A percentile compares a stretch with the other conserved stretches of the same genome.
These are phyloP conservation scores for Pestalotiopsis sp. DNA, from an alignment of 2,329 filamentous ascomycete genomes.

Conservation along the genomic window DNA sequence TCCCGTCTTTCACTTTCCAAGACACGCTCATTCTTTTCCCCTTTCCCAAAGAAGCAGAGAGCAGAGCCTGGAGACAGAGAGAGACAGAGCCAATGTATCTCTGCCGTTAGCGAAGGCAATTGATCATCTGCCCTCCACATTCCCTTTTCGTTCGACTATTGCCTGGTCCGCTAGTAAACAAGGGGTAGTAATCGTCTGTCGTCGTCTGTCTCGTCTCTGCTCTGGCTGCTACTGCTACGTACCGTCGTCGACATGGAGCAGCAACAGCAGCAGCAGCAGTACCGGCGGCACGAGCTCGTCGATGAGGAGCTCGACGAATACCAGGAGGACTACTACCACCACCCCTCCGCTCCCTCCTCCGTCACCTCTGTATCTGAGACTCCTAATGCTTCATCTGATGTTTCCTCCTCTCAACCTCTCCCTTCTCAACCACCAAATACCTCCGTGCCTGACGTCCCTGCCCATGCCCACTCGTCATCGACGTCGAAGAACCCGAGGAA, in stretches of 20 bases:
- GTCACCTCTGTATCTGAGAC: slow-evolving; percentile 36
- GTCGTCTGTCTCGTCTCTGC: slow-evolving; percentile 8
- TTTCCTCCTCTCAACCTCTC: slow-evolving; percentile 25
- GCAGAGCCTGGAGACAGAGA: neutral
- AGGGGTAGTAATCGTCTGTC: slow-evolving; percentile 2
- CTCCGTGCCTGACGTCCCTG: slow-evolving; percentile 32
- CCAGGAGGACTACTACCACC: neutral
- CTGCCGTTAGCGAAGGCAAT: slow-evolving; percentile 13
- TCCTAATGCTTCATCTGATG: slow-evolving; percentile 41
- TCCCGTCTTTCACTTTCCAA: slow-evolving; percentile 9
- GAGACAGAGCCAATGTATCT: slow-evolving; percentile 5
- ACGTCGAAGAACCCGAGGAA: slow-evolving; percentile 33
- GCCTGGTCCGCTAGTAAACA: slow-evolving; percentile 5
- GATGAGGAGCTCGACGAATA: neutral
- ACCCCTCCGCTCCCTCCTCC: slow-evolving; percentile 6
- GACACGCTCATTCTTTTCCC: slow-evolving; percentile 6
- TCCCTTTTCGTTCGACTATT: slow-evolving; percentile 12
- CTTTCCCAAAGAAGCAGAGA: neutral
- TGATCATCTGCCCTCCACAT: slow-evolving; percentile 16
- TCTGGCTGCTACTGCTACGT: neutral
- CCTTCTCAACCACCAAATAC: slow-evolving; percentile 21
- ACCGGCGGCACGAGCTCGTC: neutral
- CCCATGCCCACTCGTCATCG: slow-evolving; percentile 20
- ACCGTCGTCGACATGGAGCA: slow-evolving; percentile 14
- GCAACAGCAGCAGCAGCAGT: slow-evolving; percentile 5